Conservation (phyloP, 306 rosid genomes). For the Quercus cerris region DNA sequence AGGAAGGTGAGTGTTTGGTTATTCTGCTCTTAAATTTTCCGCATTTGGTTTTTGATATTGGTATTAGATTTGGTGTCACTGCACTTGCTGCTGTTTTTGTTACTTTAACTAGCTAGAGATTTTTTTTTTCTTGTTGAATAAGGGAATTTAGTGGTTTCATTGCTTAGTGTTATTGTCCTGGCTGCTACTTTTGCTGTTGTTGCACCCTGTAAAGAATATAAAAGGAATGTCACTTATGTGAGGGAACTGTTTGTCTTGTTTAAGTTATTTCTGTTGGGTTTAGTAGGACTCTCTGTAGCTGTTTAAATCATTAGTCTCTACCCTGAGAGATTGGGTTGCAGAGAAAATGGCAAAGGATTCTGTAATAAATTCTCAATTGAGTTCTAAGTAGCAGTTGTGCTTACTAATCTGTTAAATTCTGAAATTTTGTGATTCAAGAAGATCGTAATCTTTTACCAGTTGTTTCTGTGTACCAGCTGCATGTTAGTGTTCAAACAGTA, state of each 20-base stretch:
- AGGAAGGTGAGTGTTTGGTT: constrained; percentile 50
- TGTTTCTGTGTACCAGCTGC: background rate
- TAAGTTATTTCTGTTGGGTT: background rate
- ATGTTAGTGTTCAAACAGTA: background rate
- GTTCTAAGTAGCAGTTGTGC: background rate
- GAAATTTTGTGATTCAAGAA: background rate
- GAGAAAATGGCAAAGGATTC: background rate
- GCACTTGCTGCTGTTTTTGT: constrained; percentile 3
- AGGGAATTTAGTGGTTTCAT: background rate
- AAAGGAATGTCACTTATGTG: background rate
- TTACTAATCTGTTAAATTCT: background rate
- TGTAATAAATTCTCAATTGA: background rate
- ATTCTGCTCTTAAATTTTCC: background rate
- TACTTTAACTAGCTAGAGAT: background rate
- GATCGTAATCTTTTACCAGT: background rate
- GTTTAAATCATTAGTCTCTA: background rate
- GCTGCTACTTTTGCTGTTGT: background rate
- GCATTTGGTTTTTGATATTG: background rate
- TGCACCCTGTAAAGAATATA: background rate
- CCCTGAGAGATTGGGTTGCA: background rate
- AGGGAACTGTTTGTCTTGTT: background rate
- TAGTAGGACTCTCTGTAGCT: background rate
- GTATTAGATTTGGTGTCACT: background rate
- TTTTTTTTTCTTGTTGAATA: background rate
- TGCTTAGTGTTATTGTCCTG: background rate